A percentile compares a stretch with the other conserved stretches of the same genome.
Evolutionary conservation across 352 stramenopile species (phyloP).

Genomic region (Halophytophthora batemanensis): DNA sequence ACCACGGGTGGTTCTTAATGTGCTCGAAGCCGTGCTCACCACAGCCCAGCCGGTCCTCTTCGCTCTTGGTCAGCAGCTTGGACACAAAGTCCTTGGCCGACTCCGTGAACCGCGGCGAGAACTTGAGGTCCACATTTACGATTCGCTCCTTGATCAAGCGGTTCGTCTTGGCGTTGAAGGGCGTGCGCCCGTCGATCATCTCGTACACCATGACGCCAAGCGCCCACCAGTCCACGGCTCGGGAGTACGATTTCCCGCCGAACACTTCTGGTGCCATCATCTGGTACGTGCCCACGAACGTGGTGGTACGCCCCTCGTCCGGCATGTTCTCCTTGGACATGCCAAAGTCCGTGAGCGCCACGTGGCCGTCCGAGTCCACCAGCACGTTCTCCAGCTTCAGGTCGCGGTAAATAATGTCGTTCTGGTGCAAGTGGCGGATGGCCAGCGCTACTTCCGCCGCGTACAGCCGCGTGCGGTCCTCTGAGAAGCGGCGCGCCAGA

Average conservation of each 20-base stretch:
- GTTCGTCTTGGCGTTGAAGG: constrained; percentile 88
- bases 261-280: constrained; percentile 93
- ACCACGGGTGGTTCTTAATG: constrained; percentile 89
- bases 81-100: constrained; percentile 85
- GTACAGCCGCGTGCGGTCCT: constrained; percentile 94
- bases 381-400: constrained; percentile 99
- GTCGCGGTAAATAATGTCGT: constrained; percentile 97
- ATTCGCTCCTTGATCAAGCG: constrained; percentile 84
- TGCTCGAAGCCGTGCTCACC: constrained; percentile 84
- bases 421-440: constrained; percentile 91
- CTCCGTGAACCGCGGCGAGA: constrained; percentile 75
- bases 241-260: constrained; percentile 81
- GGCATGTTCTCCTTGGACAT: constrained; percentile 98
- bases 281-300: constrained; percentile 92
- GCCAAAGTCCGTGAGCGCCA: constrained; percentile 99
- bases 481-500: constrained; percentile 88
- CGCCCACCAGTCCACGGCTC: constrained; percentile 89
- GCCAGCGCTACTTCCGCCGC: constrained; percentile 95
- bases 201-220: constrained; percentile 88
- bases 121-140: constrained; percentile 80
- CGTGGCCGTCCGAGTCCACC: constrained; percentile 93
- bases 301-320: constrained; percentile 68
- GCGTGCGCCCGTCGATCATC: constrained; percentile 84
- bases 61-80: constrained; percentile 93
- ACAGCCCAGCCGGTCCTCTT: constrained; percentile 89